A percentile compares a stretch with the other conserved stretches of the same genome.
These are phyloP conservation scores for Ceratobasidium theobromae DNA, from an alignment of 1,284 basidiomycete species.

Conservation along the genomic window DNA sequence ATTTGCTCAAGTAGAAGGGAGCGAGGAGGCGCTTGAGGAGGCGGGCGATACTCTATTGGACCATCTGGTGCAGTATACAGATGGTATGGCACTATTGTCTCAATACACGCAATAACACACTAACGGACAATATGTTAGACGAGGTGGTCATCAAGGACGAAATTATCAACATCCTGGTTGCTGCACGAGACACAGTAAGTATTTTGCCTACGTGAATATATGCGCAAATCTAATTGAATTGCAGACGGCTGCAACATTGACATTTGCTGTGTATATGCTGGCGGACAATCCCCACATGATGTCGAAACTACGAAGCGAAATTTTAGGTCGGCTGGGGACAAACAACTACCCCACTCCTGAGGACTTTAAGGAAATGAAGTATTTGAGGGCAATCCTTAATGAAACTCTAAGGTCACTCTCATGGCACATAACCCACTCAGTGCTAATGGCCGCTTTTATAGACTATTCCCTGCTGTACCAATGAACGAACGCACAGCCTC, in stretches of 20 bases:
- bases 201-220: not conserved
- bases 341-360: constrained; percentile 30
- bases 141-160: not conserved
- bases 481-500: constrained; percentile 2
- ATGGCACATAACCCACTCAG: not conserved
- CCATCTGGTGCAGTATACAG: constrained; percentile 7
- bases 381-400: constrained; percentile 16
- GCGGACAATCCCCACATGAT: constrained; percentile 35
- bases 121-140: not conserved
- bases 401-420: constrained; percentile 3
- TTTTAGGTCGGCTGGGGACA: constrained; percentile 32
- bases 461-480: constrained; percentile 60
- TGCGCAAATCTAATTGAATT: not conserved
- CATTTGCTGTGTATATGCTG: constrained; percentile 39
- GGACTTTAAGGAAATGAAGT: constrained; percentile 35
- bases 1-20: not conserved
- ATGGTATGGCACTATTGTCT: not conserved
- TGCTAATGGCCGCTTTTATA: constrained; percentile 22
- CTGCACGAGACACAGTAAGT: constrained; percentile 4
- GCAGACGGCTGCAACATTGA: constrained; percentile 33
- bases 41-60: not conserved
- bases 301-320: constrained; percentile 36
- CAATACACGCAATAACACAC: not conserved
- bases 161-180: constrained; percentile 9
- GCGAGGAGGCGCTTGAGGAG: not conserved